phyloP scores from a whole-genome alignment of 441 rosid genomes.

The Biscutella laevigata region DNA sequence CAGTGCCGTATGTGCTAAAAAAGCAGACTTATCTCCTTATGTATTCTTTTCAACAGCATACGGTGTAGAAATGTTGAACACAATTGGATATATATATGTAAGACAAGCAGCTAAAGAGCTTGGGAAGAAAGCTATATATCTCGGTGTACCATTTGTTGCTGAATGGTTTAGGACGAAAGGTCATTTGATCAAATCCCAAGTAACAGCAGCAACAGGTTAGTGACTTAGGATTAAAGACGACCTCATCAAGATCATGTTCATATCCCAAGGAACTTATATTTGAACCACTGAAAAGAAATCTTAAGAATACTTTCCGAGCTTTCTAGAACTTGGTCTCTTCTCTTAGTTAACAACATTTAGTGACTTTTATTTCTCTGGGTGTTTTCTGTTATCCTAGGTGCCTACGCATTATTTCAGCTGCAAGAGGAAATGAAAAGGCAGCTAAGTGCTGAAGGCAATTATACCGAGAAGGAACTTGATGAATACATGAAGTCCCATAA shows the following conservation, averaged over 20 bases:
- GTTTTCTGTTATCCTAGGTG: conserved; percentile 47
- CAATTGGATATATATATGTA: conserved; percentile 86
- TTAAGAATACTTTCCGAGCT: background rate
- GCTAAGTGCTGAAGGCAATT: conserved; percentile 77
- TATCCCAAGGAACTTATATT: background rate
- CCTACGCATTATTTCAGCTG: conserved; percentile 85
- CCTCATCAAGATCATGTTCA: background rate
- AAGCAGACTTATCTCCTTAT: background rate
- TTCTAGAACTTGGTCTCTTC: conserved; percentile 7
- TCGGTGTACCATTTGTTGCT: conserved; percentile 87
- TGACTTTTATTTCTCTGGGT: background rate
- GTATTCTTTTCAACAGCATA: conserved; percentile 47
- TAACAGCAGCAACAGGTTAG: conserved; percentile 96
- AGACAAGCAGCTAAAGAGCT: conserved; percentile 97
- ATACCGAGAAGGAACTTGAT: conserved; percentile 86
- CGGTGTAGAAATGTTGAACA: conserved; percentile 91
- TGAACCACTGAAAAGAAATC: conserved; percentile 3
- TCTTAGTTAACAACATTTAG: background rate
- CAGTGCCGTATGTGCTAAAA: background rate
- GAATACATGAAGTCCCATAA: conserved; percentile 80
- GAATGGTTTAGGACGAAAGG: conserved; percentile 99
- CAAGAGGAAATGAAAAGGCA: conserved; percentile 98
- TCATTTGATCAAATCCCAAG: conserved; percentile 93
- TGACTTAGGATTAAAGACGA: background rate
- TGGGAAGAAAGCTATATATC: conserved; percentile 79